A percentile compares a stretch with the other conserved stretches of the same genome.
These are phyloP conservation scores for Diaporthe caulivora DNA, from an alignment of 2,329 filamentous ascomycete genomes.

Conservation along the genomic window DNA sequence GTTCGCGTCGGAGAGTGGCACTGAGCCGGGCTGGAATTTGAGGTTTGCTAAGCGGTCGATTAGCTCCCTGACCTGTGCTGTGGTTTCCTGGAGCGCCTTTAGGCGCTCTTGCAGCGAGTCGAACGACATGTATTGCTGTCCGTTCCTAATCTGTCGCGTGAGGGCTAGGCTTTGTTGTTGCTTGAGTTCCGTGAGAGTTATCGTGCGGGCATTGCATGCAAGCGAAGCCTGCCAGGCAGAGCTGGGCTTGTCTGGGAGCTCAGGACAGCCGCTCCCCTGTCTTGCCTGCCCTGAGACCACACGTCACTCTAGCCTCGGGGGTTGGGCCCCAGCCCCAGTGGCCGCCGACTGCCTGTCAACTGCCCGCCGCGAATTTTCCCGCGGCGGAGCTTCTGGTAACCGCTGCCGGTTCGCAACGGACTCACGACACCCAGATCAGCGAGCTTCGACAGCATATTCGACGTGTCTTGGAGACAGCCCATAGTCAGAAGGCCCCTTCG, in stretches of 20 bases:
- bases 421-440: not conserved
- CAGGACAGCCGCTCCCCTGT: not conserved
- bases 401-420: not conserved
- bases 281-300: constrained; percentile 5
- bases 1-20: constrained; percentile 55
- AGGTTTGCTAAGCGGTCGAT: constrained; percentile 71
- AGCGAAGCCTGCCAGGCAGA: not conserved
- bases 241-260: not conserved
- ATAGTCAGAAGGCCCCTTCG: not conserved
- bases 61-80: constrained; percentile 67
- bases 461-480: not conserved
- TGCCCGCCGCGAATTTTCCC: constrained; percentile 21
- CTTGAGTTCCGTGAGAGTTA: not conserved
- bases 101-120: constrained; percentile 73
- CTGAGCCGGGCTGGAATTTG: constrained; percentile 69
- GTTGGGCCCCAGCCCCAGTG: too few species aligned
- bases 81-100: constrained; percentile 70
- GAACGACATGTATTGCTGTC: constrained; percentile 61
- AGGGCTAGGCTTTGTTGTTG: not conserved
- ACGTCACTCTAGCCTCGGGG: constrained; percentile 23
- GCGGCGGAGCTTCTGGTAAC: not conserved
- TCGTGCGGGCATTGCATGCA: not conserved
- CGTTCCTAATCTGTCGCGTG: not conserved
- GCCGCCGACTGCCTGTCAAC: not conserved
- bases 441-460: not conserved